phyloP scores from a whole-genome alignment of 2,329 filamentous ascomycete species.

The Fusarium goolgardi region DNA sequence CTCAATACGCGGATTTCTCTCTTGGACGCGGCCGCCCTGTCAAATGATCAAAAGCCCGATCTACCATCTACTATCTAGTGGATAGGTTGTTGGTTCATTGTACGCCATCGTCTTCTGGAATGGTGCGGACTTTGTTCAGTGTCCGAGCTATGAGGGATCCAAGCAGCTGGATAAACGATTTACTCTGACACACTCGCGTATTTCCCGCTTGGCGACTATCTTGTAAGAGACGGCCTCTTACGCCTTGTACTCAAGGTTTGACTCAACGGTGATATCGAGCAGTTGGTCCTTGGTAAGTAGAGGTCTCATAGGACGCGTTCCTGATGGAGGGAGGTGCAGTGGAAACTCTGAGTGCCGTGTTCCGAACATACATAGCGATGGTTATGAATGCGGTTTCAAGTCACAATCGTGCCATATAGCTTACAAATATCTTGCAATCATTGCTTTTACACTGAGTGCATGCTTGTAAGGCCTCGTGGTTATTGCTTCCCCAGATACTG shows the following conservation, averaged over 20 bases:
- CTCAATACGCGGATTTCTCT: not conserved
- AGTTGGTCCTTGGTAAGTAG: accelerated
- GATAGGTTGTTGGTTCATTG: not conserved
- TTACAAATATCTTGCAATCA: not conserved
- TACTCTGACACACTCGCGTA: too few relatives aligned
- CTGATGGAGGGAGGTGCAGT: not conserved
- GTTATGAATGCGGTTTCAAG: accelerated
- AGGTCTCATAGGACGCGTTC: not conserved
- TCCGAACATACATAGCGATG: not conserved
- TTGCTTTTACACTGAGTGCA: not conserved
- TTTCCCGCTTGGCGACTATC: too few relatives aligned
- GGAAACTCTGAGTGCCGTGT: not conserved
- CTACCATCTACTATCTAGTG: too few relatives aligned
- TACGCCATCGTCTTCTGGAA: not conserved
- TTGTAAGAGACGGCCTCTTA: accelerated
- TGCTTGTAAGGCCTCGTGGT: not conserved
- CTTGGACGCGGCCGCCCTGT: not conserved
- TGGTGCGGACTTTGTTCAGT: constrained; percentile 1
- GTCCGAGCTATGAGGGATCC: not conserved
- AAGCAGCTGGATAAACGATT: not conserved
- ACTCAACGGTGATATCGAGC: not conserved
- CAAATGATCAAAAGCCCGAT: too few relatives aligned
- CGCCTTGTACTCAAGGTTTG: not conserved
- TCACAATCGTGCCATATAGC: accelerated
- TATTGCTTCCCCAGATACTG: not conserved